Base-by-base conservation (phyloP, 768 basidiomycete genomes). In the Amanita rimosa region DNA sequence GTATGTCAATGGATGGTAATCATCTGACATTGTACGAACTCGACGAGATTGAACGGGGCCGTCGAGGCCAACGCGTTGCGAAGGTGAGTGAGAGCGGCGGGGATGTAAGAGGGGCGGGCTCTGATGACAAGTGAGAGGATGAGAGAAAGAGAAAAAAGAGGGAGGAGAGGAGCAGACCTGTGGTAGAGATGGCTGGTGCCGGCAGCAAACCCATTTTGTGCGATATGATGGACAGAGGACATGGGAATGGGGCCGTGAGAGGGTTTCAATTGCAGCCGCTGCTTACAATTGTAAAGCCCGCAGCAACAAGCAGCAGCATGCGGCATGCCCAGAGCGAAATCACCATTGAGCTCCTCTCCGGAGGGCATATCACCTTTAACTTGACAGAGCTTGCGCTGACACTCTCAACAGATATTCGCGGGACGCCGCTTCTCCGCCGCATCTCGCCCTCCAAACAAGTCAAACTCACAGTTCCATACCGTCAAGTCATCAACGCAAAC, bases 101-200 rank as follows among this genome's bases (percentile, higher is more conserved):
- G 55, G 39, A 85, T 90, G 62, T 95, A 96, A 0, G 87, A 82
- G 0, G 94, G 94, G 2, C 94, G 79, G 0, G 74, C 83, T 34
- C 89, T 90, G 56, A 48, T 44, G 4, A 40, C 26, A 33, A 36
- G 16, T 44, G 22, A 38, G 45, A 21, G 6, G 6, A n/a, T n/a
- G n/a, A n/a, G n/a, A n/a, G n/a, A n/a, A n/a, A n/a, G n/a, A 41
- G 27, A 50, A 22, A 5, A 35, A 17, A 33, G 4, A 33, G 2
- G 33, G 11, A 37, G 21, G 16, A n/a, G 24, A 31, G 46, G 14
- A 17, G 36, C 67, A 48, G 46, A 82, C 85, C 75, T 70, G 56
- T 91, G 83, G 57, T 91, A 91, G 3, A 87, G 65, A 41, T 87
- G 86, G 59, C 91, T 94, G 0, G 88, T 93, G 1, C 88, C 92